Evolutionary conservation across 257 asterid species (phyloP).

Genomic region (Ocimum tenuiflorum): DNA sequence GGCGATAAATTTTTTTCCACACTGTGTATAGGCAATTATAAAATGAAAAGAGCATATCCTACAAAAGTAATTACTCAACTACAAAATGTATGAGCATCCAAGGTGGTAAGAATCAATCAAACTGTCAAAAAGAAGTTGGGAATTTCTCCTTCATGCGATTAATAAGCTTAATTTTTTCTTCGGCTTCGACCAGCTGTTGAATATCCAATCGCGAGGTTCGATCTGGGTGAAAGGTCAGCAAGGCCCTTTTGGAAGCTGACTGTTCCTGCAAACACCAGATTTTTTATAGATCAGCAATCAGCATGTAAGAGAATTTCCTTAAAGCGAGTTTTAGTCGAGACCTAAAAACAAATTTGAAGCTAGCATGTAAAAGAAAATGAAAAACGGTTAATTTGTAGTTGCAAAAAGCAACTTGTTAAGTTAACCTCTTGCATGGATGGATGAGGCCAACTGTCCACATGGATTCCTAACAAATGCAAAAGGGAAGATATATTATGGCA

Average conservation of each 20-base stretch:
- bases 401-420: background rate
- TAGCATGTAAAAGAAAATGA: background rate
- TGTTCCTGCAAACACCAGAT: conserved; percentile 57
- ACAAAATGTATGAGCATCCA: background rate
- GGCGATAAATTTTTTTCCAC: no score
- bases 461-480: conserved; percentile 54
- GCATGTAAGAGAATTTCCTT: background rate
- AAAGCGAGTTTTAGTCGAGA: background rate
- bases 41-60: background rate
- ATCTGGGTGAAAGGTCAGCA: conserved; percentile 81
- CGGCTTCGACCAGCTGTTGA: conserved; percentile 79
- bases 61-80: background rate
- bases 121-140: conserved; percentile 11
- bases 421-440: conserved; percentile 62
- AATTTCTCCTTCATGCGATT: conserved; percentile 67
- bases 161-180: conserved; percentile 89
- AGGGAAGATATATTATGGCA: conserved; percentile 68
- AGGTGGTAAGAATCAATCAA: no score
- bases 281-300: background rate
- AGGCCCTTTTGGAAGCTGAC: conserved; percentile 58
- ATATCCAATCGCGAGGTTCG: conserved; percentile 60
- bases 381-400: background rate
- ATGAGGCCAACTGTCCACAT: conserved; percentile 38
- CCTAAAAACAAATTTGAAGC: background rate
- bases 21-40: background rate